A percentile compares a stretch with the other conserved stretches of the same genome.
Evolutionary conservation across 352 stramenopile genomes (phyloP).

Genomic region (Phytophthora pistaciae): DNA sequence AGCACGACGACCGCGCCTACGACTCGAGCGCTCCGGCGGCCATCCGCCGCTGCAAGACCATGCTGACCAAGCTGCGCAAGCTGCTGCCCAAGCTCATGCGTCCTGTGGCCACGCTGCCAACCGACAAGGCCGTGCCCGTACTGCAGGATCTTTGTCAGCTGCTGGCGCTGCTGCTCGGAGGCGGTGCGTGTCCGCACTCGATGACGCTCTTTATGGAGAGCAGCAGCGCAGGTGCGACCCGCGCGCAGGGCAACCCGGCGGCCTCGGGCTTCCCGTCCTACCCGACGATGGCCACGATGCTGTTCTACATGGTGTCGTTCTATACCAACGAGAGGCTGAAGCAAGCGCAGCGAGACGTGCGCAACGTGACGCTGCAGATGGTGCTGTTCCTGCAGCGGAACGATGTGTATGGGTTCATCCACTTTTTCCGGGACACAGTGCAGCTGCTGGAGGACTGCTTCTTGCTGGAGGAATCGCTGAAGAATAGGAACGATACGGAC

Average conservation of each 20-base stretch:
- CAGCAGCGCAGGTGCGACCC: slow-evolving; percentile 1
- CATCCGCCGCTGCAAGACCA: slow-evolving; percentile 67
- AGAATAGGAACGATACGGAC: slow-evolving; percentile 33
- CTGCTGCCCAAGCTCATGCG: slow-evolving; percentile 78
- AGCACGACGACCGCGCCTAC: slow-evolving; percentile 56
- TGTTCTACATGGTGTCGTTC: slow-evolving; percentile 83
- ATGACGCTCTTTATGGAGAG: slow-evolving; percentile 67
- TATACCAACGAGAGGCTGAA: slow-evolving; percentile 54
- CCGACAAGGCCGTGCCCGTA: slow-evolving; percentile 41
- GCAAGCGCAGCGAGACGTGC: slow-evolving; percentile 52
- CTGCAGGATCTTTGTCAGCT: slow-evolving; percentile 70
- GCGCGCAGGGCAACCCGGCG: slow-evolving; percentile 1
- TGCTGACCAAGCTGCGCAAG: slow-evolving; percentile 76
- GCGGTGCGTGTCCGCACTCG: slow-evolving; percentile 63
- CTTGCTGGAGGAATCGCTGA: slow-evolving; percentile 59
- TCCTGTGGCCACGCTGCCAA: slow-evolving; percentile 46
- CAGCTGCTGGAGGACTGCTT: slow-evolving; percentile 64
- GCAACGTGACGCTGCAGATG: slow-evolving; percentile 62
- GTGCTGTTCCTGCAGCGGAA: slow-evolving; percentile 59
- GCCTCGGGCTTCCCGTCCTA: slow-evolving; percentile 48
- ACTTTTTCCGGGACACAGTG: slow-evolving; percentile 72
- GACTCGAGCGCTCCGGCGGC: slow-evolving; percentile 41
- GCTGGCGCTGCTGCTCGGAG: slow-evolving; percentile 53
- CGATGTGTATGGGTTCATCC: slow-evolving; percentile 67
- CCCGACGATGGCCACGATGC: slow-evolving; percentile 63